Conservation (phyloP, 805 yeast species). For the Candida ovalis region DNA sequence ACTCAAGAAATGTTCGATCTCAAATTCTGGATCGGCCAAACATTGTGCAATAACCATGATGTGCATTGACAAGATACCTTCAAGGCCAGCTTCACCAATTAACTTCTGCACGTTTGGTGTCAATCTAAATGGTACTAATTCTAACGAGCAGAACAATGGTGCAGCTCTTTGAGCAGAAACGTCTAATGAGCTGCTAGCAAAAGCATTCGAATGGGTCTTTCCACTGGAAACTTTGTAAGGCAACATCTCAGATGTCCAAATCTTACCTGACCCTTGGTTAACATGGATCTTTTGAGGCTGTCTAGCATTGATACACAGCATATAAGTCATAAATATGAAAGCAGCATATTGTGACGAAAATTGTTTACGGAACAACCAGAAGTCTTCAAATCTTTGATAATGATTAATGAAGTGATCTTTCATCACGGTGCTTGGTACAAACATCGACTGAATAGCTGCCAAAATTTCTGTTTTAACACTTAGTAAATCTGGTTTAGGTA, state of each 20-base stretch:
- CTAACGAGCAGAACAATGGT: slow-evolving; percentile 88
- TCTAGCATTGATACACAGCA: slow-evolving; percentile 90
- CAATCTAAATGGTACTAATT: slow-evolving; percentile 91
- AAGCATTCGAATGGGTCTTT: slow-evolving; percentile 37
- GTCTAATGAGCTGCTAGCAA: slow-evolving; percentile 43
- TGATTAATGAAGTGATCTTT: slow-evolving; percentile 69
- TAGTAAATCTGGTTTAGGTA: slow-evolving; percentile 88
- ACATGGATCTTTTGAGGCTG: slow-evolving; percentile 92
- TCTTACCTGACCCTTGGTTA: slow-evolving; percentile 76
- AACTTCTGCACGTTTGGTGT: slow-evolving; percentile 93
- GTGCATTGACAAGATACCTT: slow-evolving; percentile 85
- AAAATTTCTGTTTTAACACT: slow-evolving; percentile 89
- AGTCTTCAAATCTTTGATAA: slow-evolving; percentile 81
- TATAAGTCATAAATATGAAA: slow-evolving; percentile 84
- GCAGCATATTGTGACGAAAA: slow-evolving; percentile 94
- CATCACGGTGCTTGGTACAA: slow-evolving; percentile 82
- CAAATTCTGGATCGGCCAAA: slow-evolving; percentile 86
- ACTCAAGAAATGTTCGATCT: slow-evolving; percentile 86
- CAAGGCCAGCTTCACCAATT: slow-evolving; percentile 91
- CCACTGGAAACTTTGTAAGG: slow-evolving; percentile 75
- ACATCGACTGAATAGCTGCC: slow-evolving; percentile 80
- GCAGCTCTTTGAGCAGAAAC: slow-evolving; percentile 51
- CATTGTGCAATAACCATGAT: slow-evolving; percentile 84
- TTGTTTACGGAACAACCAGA: slow-evolving; percentile 95
- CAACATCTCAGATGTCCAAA: slow-evolving; percentile 93